Conservation (phyloP, 371 early-diverging fungal species). For the Mortierella sp. region DNA sequence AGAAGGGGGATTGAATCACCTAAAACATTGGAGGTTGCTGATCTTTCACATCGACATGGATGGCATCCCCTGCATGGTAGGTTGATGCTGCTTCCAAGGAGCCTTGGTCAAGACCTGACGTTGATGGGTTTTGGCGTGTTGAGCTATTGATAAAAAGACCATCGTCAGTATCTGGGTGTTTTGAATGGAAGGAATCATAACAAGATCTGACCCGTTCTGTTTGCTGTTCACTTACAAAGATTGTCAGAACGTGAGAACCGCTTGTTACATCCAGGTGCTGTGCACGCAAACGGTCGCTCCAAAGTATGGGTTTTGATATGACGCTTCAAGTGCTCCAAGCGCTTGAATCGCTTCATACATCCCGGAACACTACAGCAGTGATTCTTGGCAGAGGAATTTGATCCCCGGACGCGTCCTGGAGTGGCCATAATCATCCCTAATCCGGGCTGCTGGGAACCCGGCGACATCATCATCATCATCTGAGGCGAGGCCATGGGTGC, state of each 20-base stretch:
- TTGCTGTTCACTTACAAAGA: constrained; percentile 57
- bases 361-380: constrained; percentile 57
- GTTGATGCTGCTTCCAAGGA: constrained; percentile 39
- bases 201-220: no score
- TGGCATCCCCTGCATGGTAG: constrained; percentile 5
- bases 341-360: constrained; percentile 69
- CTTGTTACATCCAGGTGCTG: constrained; percentile 82
- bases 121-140: constrained; percentile 71
- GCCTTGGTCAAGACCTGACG: constrained; percentile 54
- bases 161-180: no score
- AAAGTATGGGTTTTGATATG: constrained; percentile 93
- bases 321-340: constrained; percentile 85
- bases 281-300: constrained; percentile 87
- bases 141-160: constrained; percentile 50
- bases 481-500: constrained; percentile 5
- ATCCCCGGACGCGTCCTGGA: constrained; percentile 10
- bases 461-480: constrained; percentile 4
- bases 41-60: neutral
- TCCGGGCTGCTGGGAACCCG: constrained; percentile 1
- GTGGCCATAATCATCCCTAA: neutral
- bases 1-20: no score
- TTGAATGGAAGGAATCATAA: neutral
- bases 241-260: constrained; percentile 91
- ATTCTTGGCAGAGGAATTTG: constrained; percentile 26
- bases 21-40: no score